Conservation (phyloP, 2,329 filamentous ascomycete genomes). For the Fusarium equiseti region DNA sequence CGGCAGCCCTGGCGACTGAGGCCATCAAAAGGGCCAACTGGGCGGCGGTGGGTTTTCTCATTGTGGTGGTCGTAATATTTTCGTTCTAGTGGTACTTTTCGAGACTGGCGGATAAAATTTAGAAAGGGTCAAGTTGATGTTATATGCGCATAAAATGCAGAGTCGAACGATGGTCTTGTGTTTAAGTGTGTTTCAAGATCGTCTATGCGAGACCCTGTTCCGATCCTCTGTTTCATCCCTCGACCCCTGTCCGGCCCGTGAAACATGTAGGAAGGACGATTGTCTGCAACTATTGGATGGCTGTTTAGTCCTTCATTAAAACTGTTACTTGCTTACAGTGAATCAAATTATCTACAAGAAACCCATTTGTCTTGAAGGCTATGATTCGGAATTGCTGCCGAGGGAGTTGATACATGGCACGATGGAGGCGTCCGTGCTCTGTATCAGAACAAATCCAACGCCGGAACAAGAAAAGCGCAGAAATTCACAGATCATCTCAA, state of each 20-base stretch:
- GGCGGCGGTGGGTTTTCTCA: conserved; percentile 28
- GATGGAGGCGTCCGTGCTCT: neutral
- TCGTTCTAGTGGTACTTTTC: no score
- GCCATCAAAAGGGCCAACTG: conserved; percentile 29
- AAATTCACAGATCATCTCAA: neutral
- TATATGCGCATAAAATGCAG: conserved; percentile 4
- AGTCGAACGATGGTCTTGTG: conserved; percentile 4
- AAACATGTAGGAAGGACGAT: conserved; percentile 5
- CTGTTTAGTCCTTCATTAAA: conserved; percentile 3
- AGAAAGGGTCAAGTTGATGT: neutral
- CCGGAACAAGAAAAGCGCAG: neutral
- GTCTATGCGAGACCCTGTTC: conserved; percentile 26
- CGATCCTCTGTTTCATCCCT: conserved; percentile 34
- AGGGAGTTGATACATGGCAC: no score
- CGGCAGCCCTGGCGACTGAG: conserved; percentile 8
- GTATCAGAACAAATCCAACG: neutral
- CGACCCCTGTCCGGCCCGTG: conserved; percentile 4
- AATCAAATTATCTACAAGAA: neutral
- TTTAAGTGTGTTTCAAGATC: conserved; percentile 27
- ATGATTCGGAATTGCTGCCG: neutral
- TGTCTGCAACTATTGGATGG: neutral
- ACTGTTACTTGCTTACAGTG: neutral
- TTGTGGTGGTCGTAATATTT: neutral
- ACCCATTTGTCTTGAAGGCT: neutral
- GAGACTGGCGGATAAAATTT: fast-evolving